Base-by-base conservation (phyloP, 768 basidiomycete species). In the Strobilomyces dryophilus region DNA sequence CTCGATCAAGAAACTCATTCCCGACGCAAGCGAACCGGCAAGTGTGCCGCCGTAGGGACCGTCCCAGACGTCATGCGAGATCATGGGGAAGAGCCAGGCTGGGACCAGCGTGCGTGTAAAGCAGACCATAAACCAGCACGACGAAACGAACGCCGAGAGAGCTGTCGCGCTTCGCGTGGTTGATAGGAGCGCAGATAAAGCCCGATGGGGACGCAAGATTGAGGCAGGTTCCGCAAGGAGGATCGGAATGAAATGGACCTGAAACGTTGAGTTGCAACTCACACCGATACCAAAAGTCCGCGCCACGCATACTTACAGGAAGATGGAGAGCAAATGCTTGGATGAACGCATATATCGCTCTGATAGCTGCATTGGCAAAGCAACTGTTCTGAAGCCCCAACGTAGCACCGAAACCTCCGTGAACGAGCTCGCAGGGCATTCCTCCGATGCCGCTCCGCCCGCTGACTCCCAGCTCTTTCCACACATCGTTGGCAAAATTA, bases 11-110 rank as follows among this genome's bases (percentile, higher is more conserved):
- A 92, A 89, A 50, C 87, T 89, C 51, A 77, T 73, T 5, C 89
- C 89, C 55, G 89, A 91, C 17, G 77, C 69, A 40, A 92, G 65
- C 54, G 84, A 86, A 20, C 85, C 89, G 4, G 74, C 77, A 54
- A 90, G 68, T 29, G 85, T 69, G 54, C 84, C 79, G 1, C 89
- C 89, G 52, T 75, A 77, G 1, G 89, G 85, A 0, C 89, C 87
- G 61, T 92, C 89, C 81, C 86, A 89, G 54, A 86, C 80, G 52
- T 92, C 79, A 58, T 92, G 87, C 15, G 89, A 85, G 45, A 92
- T 74, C 35, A 65, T 71, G 0, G 86, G 87, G 36, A 91, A 75
- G 8, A 83, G 61, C 24, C 79, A 80, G 2, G 88, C 86, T 14
- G 87, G 65, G 6, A 81, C 71, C 6, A 86, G 71, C 3, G 89